Percentiles rank a stretch among this genome's conserved stretches.
Conservation (phyloP, 345 rosid species). For the Durio zibethinus region DNA sequence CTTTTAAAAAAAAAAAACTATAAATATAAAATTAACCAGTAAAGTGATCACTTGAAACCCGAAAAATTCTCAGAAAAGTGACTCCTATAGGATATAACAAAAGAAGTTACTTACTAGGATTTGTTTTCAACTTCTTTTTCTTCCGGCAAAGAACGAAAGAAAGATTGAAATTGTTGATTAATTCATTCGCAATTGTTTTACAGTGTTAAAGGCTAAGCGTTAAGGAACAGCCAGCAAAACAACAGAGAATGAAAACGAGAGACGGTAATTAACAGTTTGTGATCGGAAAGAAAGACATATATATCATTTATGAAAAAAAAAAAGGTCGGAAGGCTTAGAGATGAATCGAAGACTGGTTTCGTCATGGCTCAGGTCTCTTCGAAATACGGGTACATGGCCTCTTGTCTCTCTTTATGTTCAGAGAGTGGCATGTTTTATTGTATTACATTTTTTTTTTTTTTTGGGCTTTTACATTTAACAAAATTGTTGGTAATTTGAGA, state of each 20-base stretch:
- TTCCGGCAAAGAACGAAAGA: neutral
- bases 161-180: neutral
- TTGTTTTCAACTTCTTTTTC: neutral
- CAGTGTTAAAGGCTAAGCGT: neutral
- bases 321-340: neutral
- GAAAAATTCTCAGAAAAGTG: neutral
- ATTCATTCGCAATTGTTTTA: neutral
- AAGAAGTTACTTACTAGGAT: neutral
- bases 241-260: neutral
- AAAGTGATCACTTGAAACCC: neutral
- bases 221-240: neutral
- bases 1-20: too few species aligned
- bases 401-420: neutral
- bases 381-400: neutral
- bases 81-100: neutral
- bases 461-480: too few species aligned
- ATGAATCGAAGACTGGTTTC: neutral
- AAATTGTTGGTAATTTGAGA: too few species aligned
- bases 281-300: neutral
- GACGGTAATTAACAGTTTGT: neutral
- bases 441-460: too few species aligned
- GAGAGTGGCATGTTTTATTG: too few species aligned
- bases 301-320: too few species aligned
- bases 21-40: neutral
- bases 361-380: conserved; percentile 26